Conservation (phyloP, 306 rosid species). For the Lathyrus oleraceus region DNA sequence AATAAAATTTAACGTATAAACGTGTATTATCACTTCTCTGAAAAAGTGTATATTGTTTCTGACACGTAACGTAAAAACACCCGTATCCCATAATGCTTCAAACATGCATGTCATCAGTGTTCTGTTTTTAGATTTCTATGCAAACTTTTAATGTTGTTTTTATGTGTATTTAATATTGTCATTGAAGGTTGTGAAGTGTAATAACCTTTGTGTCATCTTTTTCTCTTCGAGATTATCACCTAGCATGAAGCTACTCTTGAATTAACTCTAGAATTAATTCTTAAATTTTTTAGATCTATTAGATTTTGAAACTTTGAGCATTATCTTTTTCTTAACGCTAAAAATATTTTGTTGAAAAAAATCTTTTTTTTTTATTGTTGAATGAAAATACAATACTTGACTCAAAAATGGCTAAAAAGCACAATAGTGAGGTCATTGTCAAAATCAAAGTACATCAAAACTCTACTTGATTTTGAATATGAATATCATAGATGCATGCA, state of each 20-base stretch:
- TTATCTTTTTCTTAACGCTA: no score
- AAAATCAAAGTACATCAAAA: neutral
- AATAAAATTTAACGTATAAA: neutral
- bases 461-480: neutral
- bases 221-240: no score
- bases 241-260: no score
- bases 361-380: neutral
- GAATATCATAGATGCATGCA: conserved; percentile 9
- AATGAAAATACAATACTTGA: neutral
- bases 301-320: no score
- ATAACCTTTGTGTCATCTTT: no score
- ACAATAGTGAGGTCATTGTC: neutral
- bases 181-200: neutral
- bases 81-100: conserved; percentile 25
- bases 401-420: neutral
- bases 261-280: no score
- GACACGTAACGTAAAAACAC: conserved; percentile 24
- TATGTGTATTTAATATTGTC: neutral
- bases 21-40: neutral
- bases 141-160: neutral
- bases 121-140: neutral
- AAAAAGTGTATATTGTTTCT: neutral
- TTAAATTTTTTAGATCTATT: no score
- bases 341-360: neutral
- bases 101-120: conserved; percentile 39